phyloP scores from a whole-genome alignment of 1,284 basidiomycete species.

The Ceratorhiza oryzae-sativae region DNA sequence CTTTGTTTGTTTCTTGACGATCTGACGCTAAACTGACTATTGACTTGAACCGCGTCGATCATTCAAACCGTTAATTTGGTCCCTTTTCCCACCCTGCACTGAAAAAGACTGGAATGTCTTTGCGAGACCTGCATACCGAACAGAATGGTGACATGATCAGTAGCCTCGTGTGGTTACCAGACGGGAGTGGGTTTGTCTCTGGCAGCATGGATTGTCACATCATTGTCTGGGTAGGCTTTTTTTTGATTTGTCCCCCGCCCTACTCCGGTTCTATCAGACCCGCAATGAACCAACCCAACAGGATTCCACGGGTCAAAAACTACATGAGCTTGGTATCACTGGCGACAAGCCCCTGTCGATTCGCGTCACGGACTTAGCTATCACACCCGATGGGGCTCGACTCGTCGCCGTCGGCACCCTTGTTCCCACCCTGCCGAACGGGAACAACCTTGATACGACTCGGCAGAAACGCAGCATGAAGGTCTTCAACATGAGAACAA shows the following conservation, averaged over 20 bases:
- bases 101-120: conserved; percentile 69
- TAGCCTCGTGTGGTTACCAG: conserved; percentile 86
- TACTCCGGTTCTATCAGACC: neutral
- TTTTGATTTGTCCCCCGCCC: neutral
- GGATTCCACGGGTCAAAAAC: conserved; percentile 33
- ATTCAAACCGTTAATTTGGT: neutral
- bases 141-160: conserved; percentile 76
- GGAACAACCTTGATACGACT: conserved; percentile 27
- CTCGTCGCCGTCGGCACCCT: conserved; percentile 85
- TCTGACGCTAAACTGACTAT: conserved; percentile 25
- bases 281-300: neutral
- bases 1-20: conserved; percentile 37
- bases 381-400: conserved; percentile 84
- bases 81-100: neutral
- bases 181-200: conserved; percentile 89
- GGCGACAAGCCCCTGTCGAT: conserved; percentile 65
- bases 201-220: conserved; percentile 89
- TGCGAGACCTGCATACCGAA: conserved; percentile 73
- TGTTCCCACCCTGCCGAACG: conserved; percentile 45
- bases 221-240: conserved; percentile 79
- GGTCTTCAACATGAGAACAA: conserved; percentile 75
- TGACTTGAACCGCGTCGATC: neutral
- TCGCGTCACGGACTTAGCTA: conserved; percentile 85
- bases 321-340: conserved; percentile 24
- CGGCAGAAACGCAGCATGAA: conserved; percentile 30